A percentile compares a stretch with the other conserved stretches of the same genome.
phyloP scores from a whole-genome alignment of 371 early-diverging fungal species.

The Chytridiales sp. region DNA sequence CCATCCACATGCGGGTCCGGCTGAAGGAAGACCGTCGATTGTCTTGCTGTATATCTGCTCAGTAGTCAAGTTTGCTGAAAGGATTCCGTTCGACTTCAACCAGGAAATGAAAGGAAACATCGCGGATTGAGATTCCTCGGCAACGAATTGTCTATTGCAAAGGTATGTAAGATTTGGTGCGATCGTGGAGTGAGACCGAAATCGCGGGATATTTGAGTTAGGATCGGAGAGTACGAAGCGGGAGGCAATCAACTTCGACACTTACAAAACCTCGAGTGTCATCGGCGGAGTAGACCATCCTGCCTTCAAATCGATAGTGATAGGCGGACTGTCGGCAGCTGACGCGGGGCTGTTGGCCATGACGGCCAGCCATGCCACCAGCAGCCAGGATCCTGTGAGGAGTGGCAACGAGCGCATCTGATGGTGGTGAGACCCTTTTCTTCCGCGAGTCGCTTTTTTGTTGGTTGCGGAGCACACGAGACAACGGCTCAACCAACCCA shows the following conservation, averaged over 20 bases:
- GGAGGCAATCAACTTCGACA: background rate
- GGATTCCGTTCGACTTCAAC: background rate
- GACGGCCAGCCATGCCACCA: background rate
- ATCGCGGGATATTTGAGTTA: background rate
- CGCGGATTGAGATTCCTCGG: background rate
- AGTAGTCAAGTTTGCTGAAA: background rate
- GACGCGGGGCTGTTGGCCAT: background rate
- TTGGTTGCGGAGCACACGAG: too few species aligned
- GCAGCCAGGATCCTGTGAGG: background rate
- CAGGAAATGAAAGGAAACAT: constrained; percentile 20
- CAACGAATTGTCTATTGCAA: constrained; percentile 23
- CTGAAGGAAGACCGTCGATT: background rate
- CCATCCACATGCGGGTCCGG: background rate
- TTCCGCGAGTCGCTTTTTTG: too few species aligned
- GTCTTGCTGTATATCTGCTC: background rate
- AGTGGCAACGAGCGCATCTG: constrained; percentile 12
- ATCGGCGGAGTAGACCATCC: constrained; percentile 9
- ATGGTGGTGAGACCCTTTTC: too few species aligned
- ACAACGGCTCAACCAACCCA: background rate
- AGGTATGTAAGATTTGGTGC: background rate
- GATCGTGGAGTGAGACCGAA: background rate
- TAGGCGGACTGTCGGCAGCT: constrained; percentile 5
- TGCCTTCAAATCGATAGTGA: background rate
- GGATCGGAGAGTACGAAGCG: background rate
- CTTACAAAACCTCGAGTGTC: background rate